A percentile compares a stretch with the other conserved stretches of the same genome.
Evolutionary conservation across 2,329 filamentous ascomycete genomes (phyloP).

Genomic region (Aspergillus fumigatiaffinis): DNA sequence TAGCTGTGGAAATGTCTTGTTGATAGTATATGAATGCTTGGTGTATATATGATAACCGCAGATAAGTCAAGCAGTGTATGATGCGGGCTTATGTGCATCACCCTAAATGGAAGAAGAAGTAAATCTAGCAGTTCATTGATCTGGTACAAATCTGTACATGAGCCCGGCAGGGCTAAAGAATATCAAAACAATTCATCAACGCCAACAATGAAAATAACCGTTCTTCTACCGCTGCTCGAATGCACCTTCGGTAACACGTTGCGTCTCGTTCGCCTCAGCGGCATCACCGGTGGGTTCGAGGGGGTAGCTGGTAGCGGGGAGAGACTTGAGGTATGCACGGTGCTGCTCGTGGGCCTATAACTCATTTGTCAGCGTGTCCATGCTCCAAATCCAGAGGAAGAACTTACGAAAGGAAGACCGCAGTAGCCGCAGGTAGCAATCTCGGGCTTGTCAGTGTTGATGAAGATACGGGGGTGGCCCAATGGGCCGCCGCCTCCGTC

Average conservation of each 20-base stretch:
- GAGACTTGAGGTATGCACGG: constrained; percentile 75
- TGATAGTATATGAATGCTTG: not conserved
- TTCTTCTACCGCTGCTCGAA: constrained; percentile 56
- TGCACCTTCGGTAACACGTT: constrained; percentile 56
- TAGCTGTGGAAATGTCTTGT: not conserved
- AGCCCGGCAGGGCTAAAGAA: constrained; percentile 24
- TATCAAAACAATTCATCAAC: constrained; percentile 29
- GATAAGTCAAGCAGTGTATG: not conserved
- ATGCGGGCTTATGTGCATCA: not conserved
- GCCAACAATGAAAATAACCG: constrained; percentile 29
- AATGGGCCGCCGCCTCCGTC: constrained; percentile 88
- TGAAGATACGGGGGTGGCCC: constrained; percentile 90
- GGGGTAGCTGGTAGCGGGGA: constrained; percentile 77
- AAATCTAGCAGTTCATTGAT: constrained; percentile 28
- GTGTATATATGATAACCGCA: not conserved
- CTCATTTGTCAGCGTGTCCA: not conserved
- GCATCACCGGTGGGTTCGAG: constrained; percentile 59
- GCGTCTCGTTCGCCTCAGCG: constrained; percentile 56
- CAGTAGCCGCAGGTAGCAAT: constrained; percentile 90
- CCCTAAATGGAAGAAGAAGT: not conserved
- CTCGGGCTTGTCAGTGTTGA: constrained; percentile 97
- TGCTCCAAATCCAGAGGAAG: not conserved
- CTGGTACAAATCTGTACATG: constrained; percentile 35
- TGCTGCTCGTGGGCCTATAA: constrained; percentile 83
- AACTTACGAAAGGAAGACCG: constrained; percentile 82